Evolutionary conservation across 2,329 filamentous ascomycete species (phyloP).

Genomic region (Stylonectria norvegica): DNA sequence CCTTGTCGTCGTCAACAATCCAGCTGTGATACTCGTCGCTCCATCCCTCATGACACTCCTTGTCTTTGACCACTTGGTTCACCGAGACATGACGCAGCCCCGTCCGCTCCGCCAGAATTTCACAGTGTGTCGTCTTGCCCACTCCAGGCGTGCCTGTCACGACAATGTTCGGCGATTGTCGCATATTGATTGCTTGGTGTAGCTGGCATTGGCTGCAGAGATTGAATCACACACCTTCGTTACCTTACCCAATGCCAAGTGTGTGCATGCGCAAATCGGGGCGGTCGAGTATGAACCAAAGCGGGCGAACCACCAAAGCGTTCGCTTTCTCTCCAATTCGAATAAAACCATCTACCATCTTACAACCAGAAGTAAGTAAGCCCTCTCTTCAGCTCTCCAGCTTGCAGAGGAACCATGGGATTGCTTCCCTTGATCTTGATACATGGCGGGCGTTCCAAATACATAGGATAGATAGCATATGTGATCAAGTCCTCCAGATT

Average conservation of each 20-base stretch:
- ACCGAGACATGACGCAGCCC: constrained; percentile 80
- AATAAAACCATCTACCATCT: constrained; percentile 19
- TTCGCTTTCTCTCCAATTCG: constrained; percentile 1
- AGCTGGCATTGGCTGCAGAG: constrained; percentile 17
- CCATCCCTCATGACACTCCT: constrained; percentile 80
- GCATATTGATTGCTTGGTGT: constrained; percentile 32
- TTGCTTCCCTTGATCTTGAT: constrained; percentile 16
- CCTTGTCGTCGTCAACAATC: constrained; percentile 97
- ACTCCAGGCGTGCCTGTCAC: constrained; percentile 94
- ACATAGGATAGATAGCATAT: constrained; percentile 13
- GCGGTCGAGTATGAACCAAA: neutral
- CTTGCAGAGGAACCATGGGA: constrained; percentile 17
- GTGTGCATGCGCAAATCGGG: neutral
- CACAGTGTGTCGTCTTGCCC: constrained; percentile 91
- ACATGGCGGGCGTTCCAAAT: constrained; percentile 25
- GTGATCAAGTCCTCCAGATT: constrained; percentile 21
- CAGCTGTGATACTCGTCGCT: constrained; percentile 82
- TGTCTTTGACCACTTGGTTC: constrained; percentile 88
- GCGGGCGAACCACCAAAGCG: neutral
- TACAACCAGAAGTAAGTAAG: constrained; percentile 22
- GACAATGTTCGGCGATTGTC: constrained; percentile 77
- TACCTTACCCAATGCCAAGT: no score
- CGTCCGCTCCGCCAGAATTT: constrained; percentile 71
- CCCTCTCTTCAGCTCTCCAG: constrained; percentile 7
- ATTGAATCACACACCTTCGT: no score